These are phyloP conservation scores for Calonectria hongkongensis DNA, from an alignment of 2,329 filamentous ascomycete genomes.

Conservation along the genomic window DNA sequence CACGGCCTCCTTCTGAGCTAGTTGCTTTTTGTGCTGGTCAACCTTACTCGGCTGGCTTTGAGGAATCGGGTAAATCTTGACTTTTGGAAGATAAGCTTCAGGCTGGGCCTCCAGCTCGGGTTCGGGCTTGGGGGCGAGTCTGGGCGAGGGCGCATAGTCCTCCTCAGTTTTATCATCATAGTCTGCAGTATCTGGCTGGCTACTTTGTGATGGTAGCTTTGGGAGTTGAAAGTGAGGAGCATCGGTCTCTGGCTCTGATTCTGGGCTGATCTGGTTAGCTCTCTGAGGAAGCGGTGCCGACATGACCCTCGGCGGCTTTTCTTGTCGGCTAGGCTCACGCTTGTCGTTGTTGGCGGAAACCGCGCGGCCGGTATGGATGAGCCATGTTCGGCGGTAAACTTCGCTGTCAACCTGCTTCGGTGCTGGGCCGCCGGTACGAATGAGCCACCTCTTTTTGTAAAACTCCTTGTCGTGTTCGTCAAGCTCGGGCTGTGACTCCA, in stretches of 20 bases:
- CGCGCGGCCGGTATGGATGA: not conserved
- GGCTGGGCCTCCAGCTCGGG: not conserved
- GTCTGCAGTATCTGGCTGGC: constrained; percentile 15
- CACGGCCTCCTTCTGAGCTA: not conserved
- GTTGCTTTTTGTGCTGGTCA: not conserved
- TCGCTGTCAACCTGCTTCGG: not conserved
- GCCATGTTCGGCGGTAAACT: not conserved
- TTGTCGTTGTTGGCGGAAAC: not conserved
- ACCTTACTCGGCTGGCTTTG: no score
- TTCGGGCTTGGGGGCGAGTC: no score
- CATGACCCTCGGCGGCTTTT: not conserved
- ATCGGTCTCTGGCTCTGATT: not conserved
- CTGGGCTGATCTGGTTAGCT: not conserved
- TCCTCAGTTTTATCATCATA: constrained; percentile 12
- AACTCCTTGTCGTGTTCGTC: not conserved
- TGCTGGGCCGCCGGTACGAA: not conserved
- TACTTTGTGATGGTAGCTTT: not conserved
- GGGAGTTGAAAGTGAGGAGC: not conserved
- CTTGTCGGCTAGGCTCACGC: not conserved
- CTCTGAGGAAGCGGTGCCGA: not conserved
- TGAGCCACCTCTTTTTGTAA: not conserved
- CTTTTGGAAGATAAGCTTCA: not conserved
- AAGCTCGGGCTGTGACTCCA: not conserved
- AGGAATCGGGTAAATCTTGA: not conserved
- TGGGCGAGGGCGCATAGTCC: not conserved